Evolutionary conservation across 208 protist genomes (phyloP).

Genomic region (Crithidia expoeki): DNA sequence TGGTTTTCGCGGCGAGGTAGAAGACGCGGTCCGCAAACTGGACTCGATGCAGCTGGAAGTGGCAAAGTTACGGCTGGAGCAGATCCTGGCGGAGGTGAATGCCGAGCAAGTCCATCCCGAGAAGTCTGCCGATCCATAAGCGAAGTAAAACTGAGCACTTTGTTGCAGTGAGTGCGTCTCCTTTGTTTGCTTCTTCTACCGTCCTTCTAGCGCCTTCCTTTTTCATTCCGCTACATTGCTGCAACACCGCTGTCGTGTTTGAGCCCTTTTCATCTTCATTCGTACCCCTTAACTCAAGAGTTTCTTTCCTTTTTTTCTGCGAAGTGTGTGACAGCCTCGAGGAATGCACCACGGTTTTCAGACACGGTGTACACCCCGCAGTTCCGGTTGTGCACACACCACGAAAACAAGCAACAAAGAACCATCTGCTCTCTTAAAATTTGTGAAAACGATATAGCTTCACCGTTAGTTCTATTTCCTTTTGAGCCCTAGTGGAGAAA

Average conservation of each 20-base stretch:
- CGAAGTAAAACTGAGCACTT: neutral
- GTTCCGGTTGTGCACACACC: too few relatives aligned
- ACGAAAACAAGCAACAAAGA: too few relatives aligned
- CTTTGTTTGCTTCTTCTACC: neutral
- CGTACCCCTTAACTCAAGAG: conserved; percentile 9
- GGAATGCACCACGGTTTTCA: too few relatives aligned
- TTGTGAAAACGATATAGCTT: too few relatives aligned
- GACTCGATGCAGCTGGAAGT: conserved; percentile 39
- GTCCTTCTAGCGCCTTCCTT: neutral
- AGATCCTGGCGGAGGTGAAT: conserved; percentile 21
- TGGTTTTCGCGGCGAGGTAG: conserved; percentile 33
- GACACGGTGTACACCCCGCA: too few relatives aligned
- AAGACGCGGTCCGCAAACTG: conserved; percentile 24
- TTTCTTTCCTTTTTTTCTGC: conserved; percentile 3
- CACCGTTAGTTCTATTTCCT: too few relatives aligned
- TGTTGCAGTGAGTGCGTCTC: neutral
- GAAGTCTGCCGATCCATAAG: neutral
- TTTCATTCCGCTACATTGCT: neutral
- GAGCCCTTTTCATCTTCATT: conserved; percentile 18
- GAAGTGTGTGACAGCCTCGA: too few relatives aligned
- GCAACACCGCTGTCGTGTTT: neutral
- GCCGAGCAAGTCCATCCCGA: conserved; percentile 10
- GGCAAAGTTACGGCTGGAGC: conserved; percentile 38
- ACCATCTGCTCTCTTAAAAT: too few relatives aligned
- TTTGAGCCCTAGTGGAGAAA: too few relatives aligned